phyloP scores from a whole-genome alignment of 1,284 basidiomycete species.

The Fereydounia khargensis region DNA sequence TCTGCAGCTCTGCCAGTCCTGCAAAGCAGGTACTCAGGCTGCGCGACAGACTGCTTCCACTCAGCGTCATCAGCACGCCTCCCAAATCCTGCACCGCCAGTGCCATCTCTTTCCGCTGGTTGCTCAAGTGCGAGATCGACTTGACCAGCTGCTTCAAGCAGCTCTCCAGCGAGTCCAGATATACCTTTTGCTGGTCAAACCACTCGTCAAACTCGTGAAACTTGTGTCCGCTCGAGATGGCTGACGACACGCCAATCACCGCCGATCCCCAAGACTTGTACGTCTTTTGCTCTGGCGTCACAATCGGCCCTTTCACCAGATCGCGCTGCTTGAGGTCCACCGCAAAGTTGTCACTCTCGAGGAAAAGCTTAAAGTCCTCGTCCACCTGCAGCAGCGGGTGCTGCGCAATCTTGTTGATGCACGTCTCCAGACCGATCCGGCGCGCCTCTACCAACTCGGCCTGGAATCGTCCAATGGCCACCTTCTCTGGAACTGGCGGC shows the following conservation, averaged over 20 bases:
- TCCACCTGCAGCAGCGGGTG: slow-evolving; percentile 59
- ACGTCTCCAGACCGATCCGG: slow-evolving; percentile 57
- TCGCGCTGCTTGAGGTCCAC: slow-evolving; percentile 68
- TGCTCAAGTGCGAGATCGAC: slow-evolving; percentile 76
- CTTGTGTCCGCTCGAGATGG: slow-evolving; percentile 61
- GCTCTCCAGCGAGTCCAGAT: slow-evolving; percentile 83
- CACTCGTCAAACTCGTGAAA: slow-evolving; percentile 96
- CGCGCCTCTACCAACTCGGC: slow-evolving; percentile 59
- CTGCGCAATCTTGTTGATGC: slow-evolving; percentile 59
- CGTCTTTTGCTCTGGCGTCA: slow-evolving; percentile 54
- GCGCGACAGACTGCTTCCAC: slow-evolving; percentile 54
- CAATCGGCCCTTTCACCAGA: slow-evolving; percentile 39
- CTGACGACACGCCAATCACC: slow-evolving; percentile 26
- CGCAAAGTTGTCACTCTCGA: slow-evolving; percentile 59
- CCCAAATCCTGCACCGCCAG: slow-evolving; percentile 49
- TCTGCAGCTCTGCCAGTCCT: slow-evolving; percentile 54
- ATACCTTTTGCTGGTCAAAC: slow-evolving; percentile 84
- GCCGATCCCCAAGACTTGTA: slow-evolving; percentile 46
- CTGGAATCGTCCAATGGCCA: slow-evolving; percentile 66
- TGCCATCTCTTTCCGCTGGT: slow-evolving; percentile 66
- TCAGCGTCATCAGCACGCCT: slow-evolving; percentile 50
- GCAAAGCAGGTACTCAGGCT: slow-evolving; percentile 57
- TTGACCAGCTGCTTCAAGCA: slow-evolving; percentile 83
- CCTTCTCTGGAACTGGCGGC: slow-evolving; percentile 94
- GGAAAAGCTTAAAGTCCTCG: slow-evolving; percentile 59